These are phyloP conservation scores for Lomentospora prolificans DNA, from an alignment of 2,329 filamentous ascomycete genomes.

Conservation along the genomic window DNA sequence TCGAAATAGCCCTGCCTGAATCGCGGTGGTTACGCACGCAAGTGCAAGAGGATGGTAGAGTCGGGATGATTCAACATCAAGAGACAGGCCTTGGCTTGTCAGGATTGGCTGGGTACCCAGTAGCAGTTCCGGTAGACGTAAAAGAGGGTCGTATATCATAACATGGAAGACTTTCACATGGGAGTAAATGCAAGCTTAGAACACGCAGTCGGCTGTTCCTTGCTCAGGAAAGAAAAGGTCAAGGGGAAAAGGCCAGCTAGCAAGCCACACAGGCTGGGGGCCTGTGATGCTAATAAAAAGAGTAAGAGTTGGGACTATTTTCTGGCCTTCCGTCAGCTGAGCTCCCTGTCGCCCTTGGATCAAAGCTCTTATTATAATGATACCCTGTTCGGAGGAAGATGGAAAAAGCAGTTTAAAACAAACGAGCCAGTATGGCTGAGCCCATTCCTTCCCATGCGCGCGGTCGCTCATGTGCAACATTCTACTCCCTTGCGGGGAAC, in stretches of 20 bases:
- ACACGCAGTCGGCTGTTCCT: neutral
- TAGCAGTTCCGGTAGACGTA: neutral
- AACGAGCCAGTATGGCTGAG: too few relatives aligned
- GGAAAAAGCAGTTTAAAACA: neutral
- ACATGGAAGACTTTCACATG: neutral
- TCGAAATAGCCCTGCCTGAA: too few relatives aligned
- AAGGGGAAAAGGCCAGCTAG: neutral
- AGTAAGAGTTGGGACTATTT: too few relatives aligned
- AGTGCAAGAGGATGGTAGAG: too few relatives aligned
- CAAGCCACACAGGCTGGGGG: neutral
- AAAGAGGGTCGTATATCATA: too few relatives aligned
- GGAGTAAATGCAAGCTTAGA: too few relatives aligned
- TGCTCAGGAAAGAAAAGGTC: neutral
- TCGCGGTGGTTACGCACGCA: too few relatives aligned
- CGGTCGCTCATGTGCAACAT: neutral
- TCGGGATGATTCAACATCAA: neutral
- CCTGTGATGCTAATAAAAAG: neutral
- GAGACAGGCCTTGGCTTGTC: neutral
- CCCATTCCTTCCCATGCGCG: too few relatives aligned
- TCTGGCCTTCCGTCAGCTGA: too few relatives aligned
- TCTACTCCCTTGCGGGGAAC: neutral
- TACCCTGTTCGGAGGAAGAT: neutral
- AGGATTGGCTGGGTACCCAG: neutral
- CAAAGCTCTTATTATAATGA: neutral
- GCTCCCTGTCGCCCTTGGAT: neutral